Evolutionary conservation across 1,139 yeast genomes (phyloP).

Genomic region (Nakaseomyces uthaithaninus): DNA sequence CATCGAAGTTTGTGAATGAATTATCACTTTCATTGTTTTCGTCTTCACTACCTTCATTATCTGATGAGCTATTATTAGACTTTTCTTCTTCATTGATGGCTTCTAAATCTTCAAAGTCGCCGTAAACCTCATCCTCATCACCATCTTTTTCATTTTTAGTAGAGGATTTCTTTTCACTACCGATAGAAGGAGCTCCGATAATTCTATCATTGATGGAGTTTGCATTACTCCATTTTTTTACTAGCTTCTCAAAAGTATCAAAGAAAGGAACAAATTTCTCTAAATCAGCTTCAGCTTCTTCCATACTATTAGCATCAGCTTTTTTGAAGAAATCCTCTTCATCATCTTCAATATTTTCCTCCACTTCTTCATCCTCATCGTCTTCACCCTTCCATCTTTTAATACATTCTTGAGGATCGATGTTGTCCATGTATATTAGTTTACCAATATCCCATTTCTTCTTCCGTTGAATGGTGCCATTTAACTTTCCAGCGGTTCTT

Average conservation of each 20-base stretch:
- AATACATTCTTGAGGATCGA: slow-evolving; percentile 68
- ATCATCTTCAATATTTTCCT: slow-evolving; percentile 43
- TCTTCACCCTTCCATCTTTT: slow-evolving; percentile 63
- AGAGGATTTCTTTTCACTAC: slow-evolving; percentile 33
- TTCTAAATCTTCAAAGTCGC: slow-evolving; percentile 77
- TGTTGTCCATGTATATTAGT: slow-evolving; percentile 66
- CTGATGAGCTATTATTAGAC: slow-evolving; percentile 26
- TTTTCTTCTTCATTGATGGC: slow-evolving; percentile 24
- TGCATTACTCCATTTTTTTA: slow-evolving; percentile 45
- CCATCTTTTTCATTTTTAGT: slow-evolving; percentile 34
- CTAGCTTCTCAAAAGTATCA: slow-evolving; percentile 44
- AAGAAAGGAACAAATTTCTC: slow-evolving; percentile 34
- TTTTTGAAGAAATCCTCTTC: slow-evolving; percentile 59
- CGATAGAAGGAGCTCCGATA: slow-evolving; percentile 54
- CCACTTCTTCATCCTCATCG: slow-evolving; percentile 36
- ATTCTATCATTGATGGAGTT: slow-evolving; percentile 49
- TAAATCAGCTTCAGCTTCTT: slow-evolving; percentile 26
- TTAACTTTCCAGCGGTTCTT: slow-evolving; percentile 41
- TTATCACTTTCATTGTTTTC: slow-evolving; percentile 33
- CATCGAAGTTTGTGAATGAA: slow-evolving; percentile 53
- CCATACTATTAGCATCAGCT: slow-evolving; percentile 20
- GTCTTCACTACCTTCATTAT: slow-evolving; percentile 17
- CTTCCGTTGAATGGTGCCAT: slow-evolving; percentile 32
- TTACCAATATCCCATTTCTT: slow-evolving; percentile 75
- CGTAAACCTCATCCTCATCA: slow-evolving; percentile 52